A percentile compares a stretch with the other conserved stretches of the same genome.
Conservation (phyloP, 1,139 yeast genomes). For the Sugiyamaella sp. region DNA sequence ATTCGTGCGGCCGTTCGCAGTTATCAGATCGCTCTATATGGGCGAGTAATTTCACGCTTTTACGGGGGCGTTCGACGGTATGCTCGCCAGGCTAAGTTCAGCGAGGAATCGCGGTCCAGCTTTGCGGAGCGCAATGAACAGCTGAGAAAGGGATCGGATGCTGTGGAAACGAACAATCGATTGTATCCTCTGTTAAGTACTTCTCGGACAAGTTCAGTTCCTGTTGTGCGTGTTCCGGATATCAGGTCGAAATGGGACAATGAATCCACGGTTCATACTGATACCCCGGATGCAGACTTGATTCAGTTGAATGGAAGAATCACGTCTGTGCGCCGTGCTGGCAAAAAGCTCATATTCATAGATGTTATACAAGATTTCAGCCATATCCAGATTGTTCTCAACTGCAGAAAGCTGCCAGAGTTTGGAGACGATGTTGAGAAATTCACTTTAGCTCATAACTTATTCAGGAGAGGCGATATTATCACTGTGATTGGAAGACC, state of each 20-base stretch:
- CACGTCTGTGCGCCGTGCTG: conserved; percentile 57
- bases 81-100: conserved; percentile 3
- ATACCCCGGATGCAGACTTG: conserved; percentile 20
- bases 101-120: conserved; percentile 43
- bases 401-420: conserved; percentile 50
- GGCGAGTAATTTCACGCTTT: background rate
- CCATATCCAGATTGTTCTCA: conserved; percentile 63
- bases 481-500: conserved; percentile 68
- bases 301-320: conserved; percentile 59
- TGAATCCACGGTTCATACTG: conserved; percentile 22
- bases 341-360: conserved; percentile 66
- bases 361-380: conserved; percentile 63
- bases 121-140: conserved; percentile 47
- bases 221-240: conserved; percentile 30
- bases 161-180: conserved; percentile 4
- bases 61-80: background rate
- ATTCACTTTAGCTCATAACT: conserved; percentile 51
- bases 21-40: background rate
- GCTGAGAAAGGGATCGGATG: conserved; percentile 25
- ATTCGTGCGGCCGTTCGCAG: too few relatives aligned
- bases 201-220: conserved; percentile 7
- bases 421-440: conserved; percentile 43
- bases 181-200: conserved; percentile 9
- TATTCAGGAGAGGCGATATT: conserved; percentile 71
- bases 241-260: conserved; percentile 29